Conservation (phyloP, 2,329 filamentous ascomycete species). For the Aspergillus brasiliensis region DNA sequence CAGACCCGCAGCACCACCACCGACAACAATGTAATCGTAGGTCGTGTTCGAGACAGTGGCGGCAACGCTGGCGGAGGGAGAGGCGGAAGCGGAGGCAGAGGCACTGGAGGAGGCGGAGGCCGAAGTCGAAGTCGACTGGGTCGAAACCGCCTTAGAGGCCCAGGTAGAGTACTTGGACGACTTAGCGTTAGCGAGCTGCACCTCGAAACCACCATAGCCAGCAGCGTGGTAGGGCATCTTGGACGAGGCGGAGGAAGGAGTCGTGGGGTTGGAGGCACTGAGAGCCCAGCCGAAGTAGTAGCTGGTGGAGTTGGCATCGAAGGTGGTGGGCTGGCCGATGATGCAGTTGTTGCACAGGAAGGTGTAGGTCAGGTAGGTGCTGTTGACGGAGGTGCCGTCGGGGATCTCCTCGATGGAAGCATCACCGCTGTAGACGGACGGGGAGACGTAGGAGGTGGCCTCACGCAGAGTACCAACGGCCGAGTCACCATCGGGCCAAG, state of each 20-base stretch:
- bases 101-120: conserved; percentile 9
- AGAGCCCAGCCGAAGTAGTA: conserved; percentile 23
- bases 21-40: conserved; percentile 27
- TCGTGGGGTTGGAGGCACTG: conserved; percentile 17
- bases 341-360: conserved; percentile 22
- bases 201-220: conserved; percentile 20
- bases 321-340: conserved; percentile 18
- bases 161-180: conserved; percentile 22
- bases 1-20: conserved; percentile 24
- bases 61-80: conserved; percentile 11
- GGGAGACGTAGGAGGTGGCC: conserved; percentile 16
- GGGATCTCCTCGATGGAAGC: conserved; percentile 18
- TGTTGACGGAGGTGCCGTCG: conserved; percentile 18
- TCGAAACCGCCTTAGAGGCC: conserved; percentile 15
- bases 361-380: conserved; percentile 23
- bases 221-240: conserved; percentile 18
- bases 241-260: conserved; percentile 15
- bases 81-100: conserved; percentile 4
- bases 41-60: conserved; percentile 20
- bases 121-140: conserved; percentile 8
- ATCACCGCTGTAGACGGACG: conserved; percentile 13
- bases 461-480: conserved; percentile 17
- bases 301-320: conserved; percentile 11
- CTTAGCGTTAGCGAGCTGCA: conserved; percentile 17
- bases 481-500: conserved; percentile 19